Base-by-base conservation (phyloP, 331 rosid genomes). In the Dryas integrifolia region DNA sequence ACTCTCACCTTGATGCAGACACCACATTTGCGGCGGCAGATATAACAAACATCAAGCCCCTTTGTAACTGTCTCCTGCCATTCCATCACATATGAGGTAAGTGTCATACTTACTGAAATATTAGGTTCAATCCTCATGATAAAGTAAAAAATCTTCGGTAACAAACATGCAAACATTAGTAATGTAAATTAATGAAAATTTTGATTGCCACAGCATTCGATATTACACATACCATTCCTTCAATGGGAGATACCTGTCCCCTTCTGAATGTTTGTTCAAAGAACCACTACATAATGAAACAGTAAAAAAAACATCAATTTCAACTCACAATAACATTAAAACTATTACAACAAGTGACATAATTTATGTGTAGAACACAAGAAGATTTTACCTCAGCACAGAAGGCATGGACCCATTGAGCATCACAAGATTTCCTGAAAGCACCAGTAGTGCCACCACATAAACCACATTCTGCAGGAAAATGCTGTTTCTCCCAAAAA, bases 371-470 rank as follows among this genome's bases (percentile, higher is more conserved):
- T 2, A 67, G 4, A 30, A 16, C 58, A 53, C 7, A 14, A 79
- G 71, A 65, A 62, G 14, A 38, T 53, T 48, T 72, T 79, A 95
- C 99, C 96, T 95, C 98, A 1, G 99, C 98, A 78, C 99, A 95
- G 76, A 92, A 90, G 62, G 98, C 99, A 86, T 95, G 99, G 68
- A 92, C 89, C 99, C 99, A 95, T 76, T 90, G 93, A 67, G 96
- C 97, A 87, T 87, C 86, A 70, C 94, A 85, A 46, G 91, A 83
- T 80, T 88, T 95, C 86, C 99, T 87, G 80, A 90, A 92, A 79
- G 99, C 98, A 84, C 98, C 99, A 65, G 90, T 77, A 58, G 87
- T 86, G 49, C 97, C 99, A 75, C 96, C 94, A 58, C 99, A 95
- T 72, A 95, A 80, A 81, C 92, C 92, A 80, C 99, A 95, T 81